A percentile compares a stretch with the other conserved stretches of the same genome.
phyloP scores from a whole-genome alignment of 2,329 filamentous ascomycete genomes.

The Trichoderma guizhouense region DNA sequence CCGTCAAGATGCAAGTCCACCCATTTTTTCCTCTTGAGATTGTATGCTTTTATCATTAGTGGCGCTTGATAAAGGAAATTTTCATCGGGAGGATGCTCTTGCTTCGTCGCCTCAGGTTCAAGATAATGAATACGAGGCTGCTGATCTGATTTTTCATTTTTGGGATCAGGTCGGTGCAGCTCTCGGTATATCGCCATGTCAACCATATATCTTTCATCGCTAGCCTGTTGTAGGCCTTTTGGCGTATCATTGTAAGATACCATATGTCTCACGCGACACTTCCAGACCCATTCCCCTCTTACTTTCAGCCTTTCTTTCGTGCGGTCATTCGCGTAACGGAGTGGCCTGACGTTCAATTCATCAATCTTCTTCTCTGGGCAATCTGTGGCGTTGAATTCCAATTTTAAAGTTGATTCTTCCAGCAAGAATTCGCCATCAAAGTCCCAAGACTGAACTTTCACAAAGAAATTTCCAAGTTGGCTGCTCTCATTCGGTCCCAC shows the following conservation, averaged over 20 bases:
- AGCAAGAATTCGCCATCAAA: too few species aligned
- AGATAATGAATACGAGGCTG: too few species aligned
- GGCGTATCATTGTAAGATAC: neutral
- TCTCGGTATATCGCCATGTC: too few species aligned
- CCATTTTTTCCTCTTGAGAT: neutral
- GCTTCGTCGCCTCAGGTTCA: neutral
- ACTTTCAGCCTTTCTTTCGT: neutral
- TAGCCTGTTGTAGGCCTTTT: neutral
- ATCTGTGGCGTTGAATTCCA: neutral
- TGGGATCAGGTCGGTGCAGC: too few species aligned
- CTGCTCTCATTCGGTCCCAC: too few species aligned
- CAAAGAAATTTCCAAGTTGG: too few species aligned
- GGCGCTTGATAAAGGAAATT: neutral
- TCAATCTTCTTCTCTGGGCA: neutral
- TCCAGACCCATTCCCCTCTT: neutral
- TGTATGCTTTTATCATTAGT: neutral
- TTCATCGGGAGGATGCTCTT: neutral
- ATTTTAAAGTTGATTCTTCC: too few species aligned
- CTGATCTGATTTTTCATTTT: too few species aligned
- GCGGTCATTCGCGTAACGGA: neutral
- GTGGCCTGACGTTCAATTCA: neutral
- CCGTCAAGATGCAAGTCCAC: neutral
- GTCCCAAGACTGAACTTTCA: too few species aligned
- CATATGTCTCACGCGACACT: neutral
- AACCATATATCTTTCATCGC: neutral